These are phyloP conservation scores for Barnettozyma pratensis DNA, from an alignment of 805 yeast genomes.

Conservation along the genomic window DNA sequence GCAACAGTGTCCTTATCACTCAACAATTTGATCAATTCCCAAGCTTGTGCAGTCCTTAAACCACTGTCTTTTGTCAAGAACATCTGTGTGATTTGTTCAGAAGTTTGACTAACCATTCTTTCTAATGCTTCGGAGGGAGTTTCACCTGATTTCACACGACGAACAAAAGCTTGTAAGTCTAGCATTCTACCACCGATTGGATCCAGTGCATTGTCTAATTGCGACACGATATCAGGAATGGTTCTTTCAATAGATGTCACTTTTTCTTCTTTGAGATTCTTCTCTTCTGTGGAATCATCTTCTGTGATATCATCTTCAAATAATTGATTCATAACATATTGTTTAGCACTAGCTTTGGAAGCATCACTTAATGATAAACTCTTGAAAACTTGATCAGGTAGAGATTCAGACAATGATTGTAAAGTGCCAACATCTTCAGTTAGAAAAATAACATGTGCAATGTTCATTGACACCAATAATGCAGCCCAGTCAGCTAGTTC, in stretches of 20 bases:
- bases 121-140: constrained; percentile 66
- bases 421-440: constrained; percentile 82
- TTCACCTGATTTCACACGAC: constrained; percentile 89
- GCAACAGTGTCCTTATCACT: constrained; percentile 42
- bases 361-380: constrained; percentile 78
- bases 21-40: constrained; percentile 71
- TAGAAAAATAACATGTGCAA: constrained; percentile 85
- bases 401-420: constrained; percentile 58
- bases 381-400: constrained; percentile 87
- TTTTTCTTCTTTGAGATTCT: constrained; percentile 22
- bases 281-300: constrained; percentile 13
- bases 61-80: constrained; percentile 50
- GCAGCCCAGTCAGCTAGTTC: constrained; percentile 89
- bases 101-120: constrained; percentile 79
- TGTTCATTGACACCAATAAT: constrained; percentile 62
- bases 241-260: constrained; percentile 3
- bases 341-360: constrained; percentile 58
- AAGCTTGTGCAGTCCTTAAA: constrained; percentile 77
- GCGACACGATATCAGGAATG: constrained; percentile 22
- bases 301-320: constrained; percentile 18
- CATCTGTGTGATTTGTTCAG: constrained; percentile 83
- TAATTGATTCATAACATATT: constrained; percentile 60
- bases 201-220: constrained; percentile 51
- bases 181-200: constrained; percentile 95
- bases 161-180: constrained; percentile 83